Evolutionary conservation across 371 early-diverging fungal species (phyloP).

Genomic region (Actinomortierella ambigua): DNA sequence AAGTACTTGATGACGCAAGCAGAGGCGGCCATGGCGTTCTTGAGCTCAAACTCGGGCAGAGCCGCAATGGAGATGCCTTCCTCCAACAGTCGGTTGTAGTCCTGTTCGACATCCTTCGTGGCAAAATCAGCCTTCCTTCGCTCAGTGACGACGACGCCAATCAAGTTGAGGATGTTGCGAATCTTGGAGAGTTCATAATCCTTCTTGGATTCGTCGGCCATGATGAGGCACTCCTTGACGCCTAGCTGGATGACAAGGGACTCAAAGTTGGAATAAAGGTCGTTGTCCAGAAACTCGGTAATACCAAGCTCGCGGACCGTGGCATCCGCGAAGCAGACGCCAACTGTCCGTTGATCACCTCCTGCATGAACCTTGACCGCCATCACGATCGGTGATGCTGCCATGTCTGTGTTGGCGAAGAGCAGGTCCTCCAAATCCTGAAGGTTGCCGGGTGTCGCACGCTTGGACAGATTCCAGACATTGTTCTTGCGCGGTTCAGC

Average conservation of each 20-base stretch:
- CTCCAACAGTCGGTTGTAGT: slow-evolving; percentile 79
- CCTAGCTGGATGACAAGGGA: slow-evolving; percentile 90
- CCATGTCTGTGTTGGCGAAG: slow-evolving; percentile 73
- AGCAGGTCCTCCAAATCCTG: slow-evolving; percentile 89
- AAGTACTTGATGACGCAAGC: slow-evolving; percentile 84
- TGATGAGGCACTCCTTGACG: slow-evolving; percentile 88
- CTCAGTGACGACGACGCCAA: slow-evolving; percentile 77
- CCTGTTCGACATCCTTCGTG: slow-evolving; percentile 82
- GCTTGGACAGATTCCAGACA: slow-evolving; percentile 49
- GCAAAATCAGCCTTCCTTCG: slow-evolving; percentile 67
- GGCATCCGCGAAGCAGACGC: slow-evolving; percentile 89
- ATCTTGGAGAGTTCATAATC: slow-evolving; percentile 77
- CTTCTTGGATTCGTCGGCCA: slow-evolving; percentile 56
- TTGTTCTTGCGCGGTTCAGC: slow-evolving; percentile 51
- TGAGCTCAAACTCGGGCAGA: slow-evolving; percentile 83
- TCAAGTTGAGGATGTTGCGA: slow-evolving; percentile 68
- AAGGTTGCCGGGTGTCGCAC: slow-evolving; percentile 93
- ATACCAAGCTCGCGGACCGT: slow-evolving; percentile 80
- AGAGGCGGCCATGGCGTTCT: slow-evolving; percentile 76
- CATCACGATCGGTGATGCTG: slow-evolving; percentile 81
- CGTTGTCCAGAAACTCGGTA: slow-evolving; percentile 90
- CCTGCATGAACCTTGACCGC: slow-evolving; percentile 66
- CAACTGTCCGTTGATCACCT: slow-evolving; percentile 72
- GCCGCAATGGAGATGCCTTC: slow-evolving; percentile 69
- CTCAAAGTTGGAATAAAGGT: slow-evolving; percentile 91